phyloP scores from a whole-genome alignment of 805 yeast genomes.

The Myxozyma vanderwaltii region DNA sequence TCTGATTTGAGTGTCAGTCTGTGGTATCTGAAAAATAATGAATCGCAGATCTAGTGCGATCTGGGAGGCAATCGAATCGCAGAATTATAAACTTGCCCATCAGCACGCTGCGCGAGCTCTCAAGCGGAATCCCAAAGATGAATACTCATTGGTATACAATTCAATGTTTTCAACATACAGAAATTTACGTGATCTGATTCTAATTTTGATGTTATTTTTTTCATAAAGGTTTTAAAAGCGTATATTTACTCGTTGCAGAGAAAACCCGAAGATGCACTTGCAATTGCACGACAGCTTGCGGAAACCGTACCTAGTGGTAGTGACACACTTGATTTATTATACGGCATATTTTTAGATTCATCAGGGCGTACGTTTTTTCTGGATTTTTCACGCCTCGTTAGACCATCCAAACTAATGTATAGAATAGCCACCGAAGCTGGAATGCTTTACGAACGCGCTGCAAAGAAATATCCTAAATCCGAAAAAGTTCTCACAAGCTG shows the following conservation, averaged over 20 bases:
- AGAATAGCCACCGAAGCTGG: conserved; percentile 24
- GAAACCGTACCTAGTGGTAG: conserved; percentile 18
- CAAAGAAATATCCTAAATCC: conserved; percentile 28
- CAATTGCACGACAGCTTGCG: conserved; percentile 17
- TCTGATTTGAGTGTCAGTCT: background rate
- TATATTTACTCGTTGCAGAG: conserved; percentile 28
- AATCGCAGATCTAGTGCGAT: conserved; percentile 20
- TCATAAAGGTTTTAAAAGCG: conserved; percentile 23
- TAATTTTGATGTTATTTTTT: background rate
- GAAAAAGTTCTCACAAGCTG: conserved; percentile 20
- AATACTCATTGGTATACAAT: conserved; percentile 19
- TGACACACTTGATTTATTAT: conserved; percentile 26
- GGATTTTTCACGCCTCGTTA: background rate
- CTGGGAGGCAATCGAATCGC: conserved; percentile 33
- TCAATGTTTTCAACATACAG: too few relatives aligned
- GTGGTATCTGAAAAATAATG: background rate
- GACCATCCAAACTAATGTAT: background rate
- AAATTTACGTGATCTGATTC: too few relatives aligned
- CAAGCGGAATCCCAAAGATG: conserved; percentile 30
- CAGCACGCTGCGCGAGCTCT: conserved; percentile 29
- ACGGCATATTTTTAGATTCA: conserved; percentile 23
- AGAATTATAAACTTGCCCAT: conserved; percentile 32
- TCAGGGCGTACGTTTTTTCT: conserved; percentile 21
- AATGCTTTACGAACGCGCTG: conserved; percentile 26
- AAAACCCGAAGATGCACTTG: conserved; percentile 24